Base-by-base conservation (phyloP, 2,329 filamentous ascomycete species). In the Clarireedia monteithiana region DNA sequence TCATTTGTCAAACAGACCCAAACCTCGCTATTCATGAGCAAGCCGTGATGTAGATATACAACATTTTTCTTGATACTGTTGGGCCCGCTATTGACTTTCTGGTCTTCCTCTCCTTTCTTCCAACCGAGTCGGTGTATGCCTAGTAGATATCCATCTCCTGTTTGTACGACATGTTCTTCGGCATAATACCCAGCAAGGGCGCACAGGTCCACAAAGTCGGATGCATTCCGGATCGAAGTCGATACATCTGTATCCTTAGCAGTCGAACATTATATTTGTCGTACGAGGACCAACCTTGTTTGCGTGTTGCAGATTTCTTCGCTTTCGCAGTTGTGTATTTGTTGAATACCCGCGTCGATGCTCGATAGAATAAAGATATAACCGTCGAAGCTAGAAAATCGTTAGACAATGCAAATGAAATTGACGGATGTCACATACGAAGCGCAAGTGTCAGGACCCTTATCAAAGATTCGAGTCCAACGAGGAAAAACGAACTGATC, bases 1-100 rank as follows among this genome's bases (percentile, higher is more conserved):
- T 86, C 84, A 63, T 96, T 89, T 0, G 92, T 95, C 68, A 92
- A 74, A 68, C 90, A 95, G 7, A 97, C 89, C 94, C 94, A 99
- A 36, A 99, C 92, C 71, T 99, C 94, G 65, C 91, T 96, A 72
- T 96, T 97, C 94, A 99, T 99, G 68, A 99, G 81, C 57, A 99
- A 79, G 7, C 92, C 94, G 71, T 99, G 94, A 68, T 99, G 94
- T 61, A 99, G 76, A 70, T 97, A 99, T 6, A 94, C 85, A 49
- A 97, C 89, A 64, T 85, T 88, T 75, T 96, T 96, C 71, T 80
- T 80, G 27, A 88, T 64, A 65, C 85, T 85, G 38, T 79, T 77
- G 0, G 77, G 75, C 0, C 87, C 87, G 50, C 77, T 75, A 68
- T 96, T 96, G 65, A 96, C 87, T 60, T 82, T 82, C 53, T 78